These are phyloP conservation scores for Tricholomella constricta DNA, from an alignment of 768 basidiomycete genomes.

Conservation along the genomic window DNA sequence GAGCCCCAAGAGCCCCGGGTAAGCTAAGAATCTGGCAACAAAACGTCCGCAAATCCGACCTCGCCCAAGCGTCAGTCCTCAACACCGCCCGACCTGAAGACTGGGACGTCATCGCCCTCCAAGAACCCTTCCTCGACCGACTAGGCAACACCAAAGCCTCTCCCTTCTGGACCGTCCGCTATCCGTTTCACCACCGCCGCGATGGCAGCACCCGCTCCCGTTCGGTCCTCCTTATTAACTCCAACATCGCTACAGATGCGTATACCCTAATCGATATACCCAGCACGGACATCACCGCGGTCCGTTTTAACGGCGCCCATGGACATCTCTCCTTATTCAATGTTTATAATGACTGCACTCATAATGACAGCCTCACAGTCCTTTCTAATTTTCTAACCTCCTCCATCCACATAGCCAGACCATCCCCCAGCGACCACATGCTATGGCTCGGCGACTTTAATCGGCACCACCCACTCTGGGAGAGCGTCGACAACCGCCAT, in stretches of 20 bases:
- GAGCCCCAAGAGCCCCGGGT: neutral
- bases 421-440: too few relatives aligned
- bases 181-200: neutral
- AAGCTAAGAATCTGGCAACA: constrained; percentile 27
- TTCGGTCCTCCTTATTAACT: constrained; percentile 11
- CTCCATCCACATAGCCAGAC: neutral
- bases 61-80: constrained; percentile 17
- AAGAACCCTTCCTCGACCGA: constrained; percentile 32
- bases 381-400: constrained; percentile 1
- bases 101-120: constrained; percentile 29
- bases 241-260: constrained; percentile 9
- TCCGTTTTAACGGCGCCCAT: neutral
- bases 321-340: neutral
- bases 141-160: constrained; percentile 13
- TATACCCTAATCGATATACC: neutral
- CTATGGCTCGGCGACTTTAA: too few relatives aligned
- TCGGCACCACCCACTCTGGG: constrained; percentile 2
- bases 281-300: constrained; percentile 1
- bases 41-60: constrained; percentile 27
- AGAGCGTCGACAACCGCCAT: neutral
- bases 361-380: constrained; percentile 6
- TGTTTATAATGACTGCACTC: constrained; percentile 6
- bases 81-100: constrained; percentile 10
- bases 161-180: constrained; percentile 3
- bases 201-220: neutral